Base-by-base conservation (phyloP, 768 basidiomycete species). In the Solioccasus polychromus region DNA sequence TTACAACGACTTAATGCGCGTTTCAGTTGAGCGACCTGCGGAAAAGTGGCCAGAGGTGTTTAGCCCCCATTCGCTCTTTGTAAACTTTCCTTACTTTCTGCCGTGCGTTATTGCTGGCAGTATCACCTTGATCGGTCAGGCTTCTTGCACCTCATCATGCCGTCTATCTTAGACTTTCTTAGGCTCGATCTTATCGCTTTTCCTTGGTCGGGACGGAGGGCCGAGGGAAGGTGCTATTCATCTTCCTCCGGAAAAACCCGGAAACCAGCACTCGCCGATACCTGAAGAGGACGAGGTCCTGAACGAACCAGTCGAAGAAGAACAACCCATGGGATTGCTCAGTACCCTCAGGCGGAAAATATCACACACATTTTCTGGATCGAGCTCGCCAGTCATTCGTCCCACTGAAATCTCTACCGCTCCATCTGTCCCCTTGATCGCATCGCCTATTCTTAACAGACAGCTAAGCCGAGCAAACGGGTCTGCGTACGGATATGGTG, bases 191-290 rank as follows among this genome's bases (percentile, higher is more conserved):
- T 73, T 98, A 25, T 84, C 85, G 0, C 82, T 91, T 53, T 96
- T 97, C 75, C 80, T 99, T 34, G 88, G 83, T 15, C 83, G 76
- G 46, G 93, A 99, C 61, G 96, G 92, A 43, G 94, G 95, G 9
- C 88, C 92, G 14, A 78, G 89, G 43, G 80, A 88, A 54, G 88
- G 91, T 4, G 80, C 85, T 0, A 96, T 99, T 48, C 83, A 80
- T 12, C 79, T 99, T 10, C 75, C 82, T 3, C 75, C 76, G 0
- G 95, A 97, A 67, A 97, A 98, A 66, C 64, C 61, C 47, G 56
- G 47, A 39, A 58, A 59, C 19, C 59, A 62, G 14, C 71, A 74
- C 29, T 69, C 74, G 12, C 67, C 76, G n/a, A 83, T 86, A 51
- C 79, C 74, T n/a, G 85, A 88, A 58, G 85, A 88, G 61, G 79